Percentiles rank a stretch among this genome's conserved stretches.
phyloP scores from a whole-genome alignment of 257 asterid species.

The Fraxinus americana region DNA sequence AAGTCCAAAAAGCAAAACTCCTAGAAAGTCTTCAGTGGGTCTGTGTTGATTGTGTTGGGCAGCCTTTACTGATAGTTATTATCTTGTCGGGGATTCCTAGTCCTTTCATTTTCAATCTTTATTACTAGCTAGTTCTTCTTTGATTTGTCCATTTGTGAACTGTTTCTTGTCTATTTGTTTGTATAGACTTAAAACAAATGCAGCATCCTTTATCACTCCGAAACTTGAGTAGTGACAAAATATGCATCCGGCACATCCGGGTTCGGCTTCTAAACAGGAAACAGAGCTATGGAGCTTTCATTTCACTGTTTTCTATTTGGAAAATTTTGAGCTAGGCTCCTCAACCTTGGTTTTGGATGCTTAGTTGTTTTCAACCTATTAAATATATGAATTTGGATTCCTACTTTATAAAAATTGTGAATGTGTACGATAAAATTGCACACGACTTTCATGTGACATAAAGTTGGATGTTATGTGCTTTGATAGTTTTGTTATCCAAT shows the following conservation, averaged over 20 bases:
- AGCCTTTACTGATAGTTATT: conserved; percentile 52
- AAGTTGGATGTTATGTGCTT: too few species aligned
- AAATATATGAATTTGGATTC: neutral
- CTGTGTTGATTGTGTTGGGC: conserved; percentile 53
- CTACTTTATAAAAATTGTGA: neutral
- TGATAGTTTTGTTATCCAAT: neutral
- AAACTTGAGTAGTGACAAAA: conserved; percentile 17
- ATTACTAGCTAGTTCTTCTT: conserved; percentile 45
- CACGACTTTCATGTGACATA: too few species aligned
- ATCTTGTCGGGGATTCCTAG: conserved; percentile 58
- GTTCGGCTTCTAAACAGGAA: conserved; percentile 26
- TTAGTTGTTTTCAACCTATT: neutral
- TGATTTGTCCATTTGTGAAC: conserved; percentile 46
- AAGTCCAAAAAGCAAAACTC: conserved; percentile 31
- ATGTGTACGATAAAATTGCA: neutral
- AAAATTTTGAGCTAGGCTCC: too few species aligned
- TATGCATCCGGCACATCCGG: conserved; percentile 9
- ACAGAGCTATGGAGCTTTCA: conserved; percentile 26
- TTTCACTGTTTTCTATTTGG: conserved; percentile 21
- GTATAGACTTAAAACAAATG: conserved; percentile 34
- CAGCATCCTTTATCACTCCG: neutral
- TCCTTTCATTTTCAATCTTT: conserved; percentile 62
- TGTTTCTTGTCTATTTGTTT: conserved; percentile 27
- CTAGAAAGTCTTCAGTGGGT: conserved; percentile 53
- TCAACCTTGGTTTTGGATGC: too few species aligned